These are phyloP conservation scores for Rhodotorula mucilaginosa DNA, from an alignment of 1,284 basidiomycete species.

Conservation along the genomic window DNA sequence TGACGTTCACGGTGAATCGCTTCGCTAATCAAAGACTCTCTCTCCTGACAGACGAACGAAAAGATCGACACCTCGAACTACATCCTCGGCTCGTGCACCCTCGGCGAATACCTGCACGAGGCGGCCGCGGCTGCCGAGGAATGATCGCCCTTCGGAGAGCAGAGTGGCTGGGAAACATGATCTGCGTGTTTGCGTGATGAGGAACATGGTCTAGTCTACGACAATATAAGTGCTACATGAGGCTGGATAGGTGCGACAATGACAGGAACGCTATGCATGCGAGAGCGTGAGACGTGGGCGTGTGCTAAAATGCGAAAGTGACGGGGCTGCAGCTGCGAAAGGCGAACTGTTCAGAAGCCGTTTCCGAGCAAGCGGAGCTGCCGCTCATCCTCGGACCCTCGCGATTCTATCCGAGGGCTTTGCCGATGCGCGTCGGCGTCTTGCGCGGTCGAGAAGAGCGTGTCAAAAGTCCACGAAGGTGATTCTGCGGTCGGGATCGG, in stretches of 20 bases:
- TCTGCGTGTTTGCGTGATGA: neutral
- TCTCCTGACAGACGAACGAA: slow-evolving; percentile 68
- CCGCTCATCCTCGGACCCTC: slow-evolving; percentile 34
- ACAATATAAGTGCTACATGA: neutral
- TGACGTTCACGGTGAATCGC: neutral
- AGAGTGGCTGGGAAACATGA: neutral
- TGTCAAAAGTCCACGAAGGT: neutral
- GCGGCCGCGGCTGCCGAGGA: slow-evolving; percentile 6
- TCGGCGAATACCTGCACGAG: slow-evolving; percentile 51
- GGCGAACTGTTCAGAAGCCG: neutral
- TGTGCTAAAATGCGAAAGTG: neutral
- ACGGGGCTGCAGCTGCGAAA: no score
- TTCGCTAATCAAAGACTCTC: neutral
- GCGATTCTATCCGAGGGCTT: neutral
- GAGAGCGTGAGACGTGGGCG: no score
- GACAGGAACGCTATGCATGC: neutral
- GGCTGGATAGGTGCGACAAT: neutral
- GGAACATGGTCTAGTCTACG: neutral
- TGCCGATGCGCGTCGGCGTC: neutral
- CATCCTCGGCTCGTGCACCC: slow-evolving; percentile 56
- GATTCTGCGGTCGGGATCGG: neutral
- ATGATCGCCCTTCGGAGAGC: no score
- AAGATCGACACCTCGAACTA: slow-evolving; percentile 84
- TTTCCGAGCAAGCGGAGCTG: slow-evolving; percentile 25
- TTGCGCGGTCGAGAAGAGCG: neutral